These are phyloP conservation scores for Corynascus novoguineensis DNA, from an alignment of 495 filamentous ascomycete species.

Conservation along the genomic window DNA sequence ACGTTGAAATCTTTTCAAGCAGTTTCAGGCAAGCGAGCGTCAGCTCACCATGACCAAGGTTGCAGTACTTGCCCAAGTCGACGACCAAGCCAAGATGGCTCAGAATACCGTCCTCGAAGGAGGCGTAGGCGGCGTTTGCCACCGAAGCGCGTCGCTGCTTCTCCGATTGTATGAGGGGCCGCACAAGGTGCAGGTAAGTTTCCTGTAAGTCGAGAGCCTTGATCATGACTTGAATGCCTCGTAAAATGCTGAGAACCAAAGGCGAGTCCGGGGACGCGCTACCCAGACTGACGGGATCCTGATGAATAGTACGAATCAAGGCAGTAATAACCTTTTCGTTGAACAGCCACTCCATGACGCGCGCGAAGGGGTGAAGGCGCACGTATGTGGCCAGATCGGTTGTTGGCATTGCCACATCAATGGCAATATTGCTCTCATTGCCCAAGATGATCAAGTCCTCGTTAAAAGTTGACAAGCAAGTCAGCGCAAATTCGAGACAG, in stretches of 20 bases:
- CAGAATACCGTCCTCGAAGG: slow-evolving; percentile 87
- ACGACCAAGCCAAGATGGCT: slow-evolving; percentile 70
- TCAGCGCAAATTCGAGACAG: slow-evolving; percentile 71
- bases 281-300: slow-evolving; percentile 62
- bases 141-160: slow-evolving; percentile 40
- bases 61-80: slow-evolving; percentile 75
- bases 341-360: slow-evolving; percentile 96
- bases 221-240: slow-evolving; percentile 73
- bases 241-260: slow-evolving; percentile 64
- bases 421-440: slow-evolving; percentile 62
- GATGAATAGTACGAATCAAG: slow-evolving; percentile 69
- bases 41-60: slow-evolving; percentile 68
- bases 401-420: slow-evolving; percentile 66
- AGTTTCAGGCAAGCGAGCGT: slow-evolving; percentile 71
- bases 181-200: slow-evolving; percentile 83
- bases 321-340: slow-evolving; percentile 80
- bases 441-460: slow-evolving; percentile 82
- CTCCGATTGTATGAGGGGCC: slow-evolving; percentile 59
- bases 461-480: slow-evolving; percentile 78
- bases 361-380: slow-evolving; percentile 80
- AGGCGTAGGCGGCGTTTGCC: slow-evolving; percentile 66
- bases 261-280: slow-evolving; percentile 65
- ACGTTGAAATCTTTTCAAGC: slow-evolving; percentile 77
- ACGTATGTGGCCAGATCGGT: slow-evolving; percentile 70
- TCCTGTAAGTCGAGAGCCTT: slow-evolving; percentile 77